Base-by-base conservation (phyloP, 306 rosid species). In the Mimosa bimucronata region DNA sequence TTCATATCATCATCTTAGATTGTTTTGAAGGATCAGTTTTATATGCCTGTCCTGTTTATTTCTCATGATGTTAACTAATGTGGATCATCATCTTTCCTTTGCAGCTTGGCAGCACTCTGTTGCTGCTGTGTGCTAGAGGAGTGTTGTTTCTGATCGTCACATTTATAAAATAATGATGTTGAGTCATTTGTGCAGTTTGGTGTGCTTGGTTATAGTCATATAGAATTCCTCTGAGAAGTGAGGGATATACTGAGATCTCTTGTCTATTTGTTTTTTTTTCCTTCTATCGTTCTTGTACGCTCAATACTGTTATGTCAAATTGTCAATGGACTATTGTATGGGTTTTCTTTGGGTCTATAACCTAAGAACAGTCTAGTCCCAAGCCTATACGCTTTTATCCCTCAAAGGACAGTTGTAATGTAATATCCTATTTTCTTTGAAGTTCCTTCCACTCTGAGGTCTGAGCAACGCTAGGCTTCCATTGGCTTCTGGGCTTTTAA, bases 91-190 rank as follows among this genome's bases (percentile, higher is more conserved):
- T 67, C 76, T 78, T 77, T 21, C 80, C 3, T 66, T 25, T 78
- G 89, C 96, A 95, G 98, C 80, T 81, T 91, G 74, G 92, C 92
- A n/a, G 90, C 92, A 0, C 94, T 95, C 55, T 95, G 97, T 86
- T 95, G 97, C 86, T 95, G 98, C 75, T 95, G 92, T 79, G 71
- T 95, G 86, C 76, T 92, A 86, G 98, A 95, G 89, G 92, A 95
- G 82, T 89, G 97, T 48, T 89, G 94, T 58, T 82, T 82, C 34
- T 88, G 80, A 80, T 85, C 77, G 76, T 74, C 44, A 40, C 31
- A 6, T 55, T 18, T 42, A 7, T 9, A n/a, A 72, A 41, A 34
- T 18, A 34, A 34, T 34, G 5, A 38, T 3, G 31, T 53, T 23
- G 64, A 67, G 52, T 50, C 62, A 57, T 42, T 37, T 55, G 50